Evolutionary conservation across 1,284 basidiomycete species (phyloP), one percentile per base, ranked within the genome.

Genomic region (Apiotrichum montevideense): DNA sequence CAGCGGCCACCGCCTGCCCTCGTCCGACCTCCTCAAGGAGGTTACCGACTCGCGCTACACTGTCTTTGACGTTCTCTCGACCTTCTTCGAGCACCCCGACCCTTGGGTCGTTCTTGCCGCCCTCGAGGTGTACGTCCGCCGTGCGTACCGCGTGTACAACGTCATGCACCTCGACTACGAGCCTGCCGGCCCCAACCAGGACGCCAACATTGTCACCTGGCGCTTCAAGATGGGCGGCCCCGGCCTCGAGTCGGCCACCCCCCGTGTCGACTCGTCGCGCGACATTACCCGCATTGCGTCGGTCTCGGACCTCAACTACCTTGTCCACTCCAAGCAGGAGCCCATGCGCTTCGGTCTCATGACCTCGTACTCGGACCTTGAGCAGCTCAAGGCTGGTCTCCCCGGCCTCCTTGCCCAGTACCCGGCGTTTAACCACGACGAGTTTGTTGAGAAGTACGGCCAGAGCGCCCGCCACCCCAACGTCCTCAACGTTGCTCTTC

Each of bases 1-100:
- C n/a, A 72, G 79, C 42, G 80, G 81, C 33, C 80, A 84, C 60
- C 84, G 84, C 48, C 66, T 78, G n/a, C 96, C 96, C 6, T 87
- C 90, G 39, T 79, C 84, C 33, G 92, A 97, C 58, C 83, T 92
- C 35, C 81, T 99, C 66, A 86, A 87, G 69, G 96, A 98, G 78
- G 84, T 98, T 46, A 90, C 88, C 63, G 96, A 99, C 79, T 97
- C 93, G 34, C 84, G 90, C 58, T 96, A 94, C 80, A 95, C 91
- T 29, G 94, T 98, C 35, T 99, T 88, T 77, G 95, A 99, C 71
- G 96, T 99, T 10, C 82, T 99, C 56, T 90, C 93, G 14, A 84
- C 89, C 11, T 99, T 99, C 83, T 98, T 98, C 82, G 85, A 84
- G 62, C 87, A 93, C 72, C 75, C 82, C 37, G 91, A 97, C 67